Percentiles rank a stretch among this genome's conserved stretches.
These are phyloP conservation scores for Mycena filopes DNA, from an alignment of 768 basidiomycete species.

Conservation along the genomic window DNA sequence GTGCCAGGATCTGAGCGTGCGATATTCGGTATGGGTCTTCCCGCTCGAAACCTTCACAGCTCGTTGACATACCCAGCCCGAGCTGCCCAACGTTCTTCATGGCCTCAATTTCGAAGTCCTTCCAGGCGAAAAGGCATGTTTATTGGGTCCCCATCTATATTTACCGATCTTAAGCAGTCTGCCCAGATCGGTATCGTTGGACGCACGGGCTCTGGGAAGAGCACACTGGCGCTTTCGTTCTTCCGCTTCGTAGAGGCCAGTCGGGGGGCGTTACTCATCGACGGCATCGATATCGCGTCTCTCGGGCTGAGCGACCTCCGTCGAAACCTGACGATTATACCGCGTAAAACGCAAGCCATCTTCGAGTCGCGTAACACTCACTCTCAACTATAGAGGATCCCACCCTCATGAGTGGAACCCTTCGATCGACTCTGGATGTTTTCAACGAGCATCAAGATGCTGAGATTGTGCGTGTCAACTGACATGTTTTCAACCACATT, in stretches of 20 bases:
- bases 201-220: conserved; percentile 75
- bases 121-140: conserved; percentile 26
- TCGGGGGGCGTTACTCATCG: conserved; percentile 68
- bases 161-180: not conserved
- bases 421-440: conserved; percentile 85
- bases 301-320: conserved; percentile 78
- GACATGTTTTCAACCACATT: not conserved
- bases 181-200: conserved; percentile 41
- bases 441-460: conserved; percentile 87
- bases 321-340: conserved; percentile 76
- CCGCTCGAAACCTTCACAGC: not conserved
- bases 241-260: conserved; percentile 85
- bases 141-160: not conserved
- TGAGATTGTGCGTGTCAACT: conserved; percentile 68
- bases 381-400: conserved; percentile 78
- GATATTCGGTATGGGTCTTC: conserved; percentile 68
- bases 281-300: conserved; percentile 70
- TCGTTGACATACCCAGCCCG: conserved; percentile 60
- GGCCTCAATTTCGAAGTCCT: conserved; percentile 37
- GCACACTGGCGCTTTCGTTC: conserved; percentile 83
- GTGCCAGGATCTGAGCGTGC: conserved; percentile 78
- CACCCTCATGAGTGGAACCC: conserved; percentile 83
- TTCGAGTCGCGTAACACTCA: not conserved
- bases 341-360: conserved; percentile 56
- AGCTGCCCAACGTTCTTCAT: conserved; percentile 87